Percentiles rank a stretch among this genome's conserved stretches.
Conservation (phyloP, 768 basidiomycete species). For the Russula olivacea region DNA sequence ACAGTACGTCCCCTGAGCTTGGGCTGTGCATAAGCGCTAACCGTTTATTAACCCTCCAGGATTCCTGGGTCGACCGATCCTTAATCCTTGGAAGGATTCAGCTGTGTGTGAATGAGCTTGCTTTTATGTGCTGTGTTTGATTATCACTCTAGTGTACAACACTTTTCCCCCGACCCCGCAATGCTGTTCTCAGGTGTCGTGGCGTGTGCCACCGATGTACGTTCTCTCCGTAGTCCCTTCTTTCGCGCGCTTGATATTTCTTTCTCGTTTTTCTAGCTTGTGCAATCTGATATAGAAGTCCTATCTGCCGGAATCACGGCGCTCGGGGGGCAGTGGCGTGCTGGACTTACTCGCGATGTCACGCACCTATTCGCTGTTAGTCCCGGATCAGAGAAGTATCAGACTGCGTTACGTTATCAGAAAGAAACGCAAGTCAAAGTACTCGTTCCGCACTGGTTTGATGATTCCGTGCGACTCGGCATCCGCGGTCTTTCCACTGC, state of each 20-base stretch:
- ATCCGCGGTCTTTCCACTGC: slow-evolving; percentile 43
- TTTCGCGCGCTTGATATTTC: background rate
- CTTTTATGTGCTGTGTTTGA: background rate
- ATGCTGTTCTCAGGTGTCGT: slow-evolving; percentile 82
- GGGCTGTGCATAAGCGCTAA: background rate
- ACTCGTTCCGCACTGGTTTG: slow-evolving; percentile 90
- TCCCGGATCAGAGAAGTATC: slow-evolving; percentile 40
- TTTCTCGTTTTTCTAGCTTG: slow-evolving; percentile 38
- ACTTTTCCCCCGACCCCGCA: slow-evolving; percentile 70
- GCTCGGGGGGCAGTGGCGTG: slow-evolving; percentile 78
- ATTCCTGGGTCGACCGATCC: slow-evolving; percentile 23
- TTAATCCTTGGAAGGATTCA: slow-evolving; percentile 21
- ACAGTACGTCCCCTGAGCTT: slow-evolving; percentile 11
- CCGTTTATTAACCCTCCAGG: slow-evolving; percentile 1
- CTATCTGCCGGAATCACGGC: slow-evolving; percentile 66
- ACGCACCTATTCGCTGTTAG: slow-evolving; percentile 76
- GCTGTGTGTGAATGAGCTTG: slow-evolving; percentile 9
- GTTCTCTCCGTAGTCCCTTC: slow-evolving; percentile 21
- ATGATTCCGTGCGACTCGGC: slow-evolving; percentile 60
- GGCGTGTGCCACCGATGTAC: slow-evolving; percentile 62
- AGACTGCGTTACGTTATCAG: slow-evolving; percentile 51
- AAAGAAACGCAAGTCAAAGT: slow-evolving; percentile 55
- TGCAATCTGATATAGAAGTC: slow-evolving; percentile 60
- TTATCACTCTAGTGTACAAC: slow-evolving; percentile 28
- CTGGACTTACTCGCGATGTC: slow-evolving; percentile 72